Evolutionary conservation across 306 rosid genomes (phyloP), one percentile per base, ranked within the genome.

Genomic region (Chamaecrista fasciculata): DNA sequence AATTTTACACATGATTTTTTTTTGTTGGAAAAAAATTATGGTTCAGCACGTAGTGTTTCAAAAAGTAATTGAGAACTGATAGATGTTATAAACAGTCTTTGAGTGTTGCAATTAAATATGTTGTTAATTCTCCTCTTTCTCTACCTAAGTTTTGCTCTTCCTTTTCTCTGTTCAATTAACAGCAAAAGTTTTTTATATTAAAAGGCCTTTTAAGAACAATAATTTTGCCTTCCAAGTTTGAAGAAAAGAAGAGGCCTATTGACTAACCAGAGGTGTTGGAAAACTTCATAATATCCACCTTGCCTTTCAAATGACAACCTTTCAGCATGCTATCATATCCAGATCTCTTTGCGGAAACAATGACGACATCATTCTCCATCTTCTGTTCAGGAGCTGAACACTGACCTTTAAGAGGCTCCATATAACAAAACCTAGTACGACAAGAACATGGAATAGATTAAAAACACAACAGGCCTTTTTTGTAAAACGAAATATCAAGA

Each of bases 341-440:
- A 4, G 81, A 76, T 10, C 86, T 81, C 76, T 74, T 82, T 33
- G 83, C 28, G 23, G 89, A 85, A 48, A 82, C 25, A 19, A 26
- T 74, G 66, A 85, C 75, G 8, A 67, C 1, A 15, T 83, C 85
- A 8, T 42, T 73, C 28, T 51, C 37, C 66, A 67, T 39, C 62
- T 74, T 77, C 55, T 77, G 76, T 67, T 85, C 89, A 29, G 26
- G 43, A 46, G 72, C 71, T 62, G 70, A 58, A 70, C 85, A 85
- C 52, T 29, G 44, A 56, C 86, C 81, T 39, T 76, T 53, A 69
- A 71, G 77, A 40, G 89, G 86, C 47, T 62, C 77, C 89, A 85
- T 79, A 51, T 36, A 79, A 52, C 89, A 85, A 71, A 85, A 85
- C 89, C 89, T 85, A 44, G 73, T 6, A 64, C 14, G 28, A 57